phyloP scores from a whole-genome alignment of 495 filamentous ascomycete species.

The Chaetomium fimeti region DNA sequence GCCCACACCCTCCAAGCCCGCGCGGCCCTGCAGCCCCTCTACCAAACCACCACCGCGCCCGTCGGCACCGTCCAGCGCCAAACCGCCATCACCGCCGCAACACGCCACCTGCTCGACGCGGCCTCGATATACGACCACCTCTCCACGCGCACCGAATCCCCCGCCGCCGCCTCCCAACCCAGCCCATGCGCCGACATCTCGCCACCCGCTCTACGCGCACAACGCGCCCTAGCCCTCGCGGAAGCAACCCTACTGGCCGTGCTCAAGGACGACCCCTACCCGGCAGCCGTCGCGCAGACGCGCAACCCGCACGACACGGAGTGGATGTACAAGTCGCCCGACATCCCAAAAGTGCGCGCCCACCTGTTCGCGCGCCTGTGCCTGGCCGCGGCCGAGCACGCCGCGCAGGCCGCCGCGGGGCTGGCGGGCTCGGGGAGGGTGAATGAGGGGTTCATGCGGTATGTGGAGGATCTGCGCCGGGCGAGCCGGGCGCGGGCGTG shows the following conservation, averaged over 20 bases:
- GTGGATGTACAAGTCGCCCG: slow-evolving; percentile 88
- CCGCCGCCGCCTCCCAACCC: slow-evolving; percentile 25
- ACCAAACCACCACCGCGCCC: slow-evolving; percentile 55
- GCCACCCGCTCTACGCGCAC: slow-evolving; percentile 62
- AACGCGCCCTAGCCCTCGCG: slow-evolving; percentile 71
- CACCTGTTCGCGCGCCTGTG: slow-evolving; percentile 84
- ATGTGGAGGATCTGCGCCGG: slow-evolving; percentile 68
- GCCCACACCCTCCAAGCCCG: slow-evolving; percentile 70
- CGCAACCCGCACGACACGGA: slow-evolving; percentile 77
- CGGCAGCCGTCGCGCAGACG: slow-evolving; percentile 69
- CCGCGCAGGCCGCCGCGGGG: slow-evolving; percentile 55
- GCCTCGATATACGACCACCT: slow-evolving; percentile 75
- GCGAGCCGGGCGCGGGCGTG: slow-evolving; percentile 79
- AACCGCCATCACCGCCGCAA: slow-evolving; percentile 69
- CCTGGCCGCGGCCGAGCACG: slow-evolving; percentile 71
- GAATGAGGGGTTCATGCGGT: slow-evolving; percentile 64
- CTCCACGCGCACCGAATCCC: slow-evolving; percentile 41
- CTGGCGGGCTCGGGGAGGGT: slow-evolving; percentile 41
- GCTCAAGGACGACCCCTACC: slow-evolving; percentile 90
- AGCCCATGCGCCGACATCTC: slow-evolving; percentile 60
- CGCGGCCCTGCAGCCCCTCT: slow-evolving; percentile 50
- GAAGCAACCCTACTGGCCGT: slow-evolving; percentile 89
- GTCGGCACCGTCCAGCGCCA: slow-evolving; percentile 64
- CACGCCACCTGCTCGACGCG: slow-evolving; percentile 72
- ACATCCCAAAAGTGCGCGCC: slow-evolving; percentile 83